These are phyloP conservation scores for Planoprotostelium fungivorum DNA, from an alignment of 78 protist species.

Conservation along the genomic window DNA sequence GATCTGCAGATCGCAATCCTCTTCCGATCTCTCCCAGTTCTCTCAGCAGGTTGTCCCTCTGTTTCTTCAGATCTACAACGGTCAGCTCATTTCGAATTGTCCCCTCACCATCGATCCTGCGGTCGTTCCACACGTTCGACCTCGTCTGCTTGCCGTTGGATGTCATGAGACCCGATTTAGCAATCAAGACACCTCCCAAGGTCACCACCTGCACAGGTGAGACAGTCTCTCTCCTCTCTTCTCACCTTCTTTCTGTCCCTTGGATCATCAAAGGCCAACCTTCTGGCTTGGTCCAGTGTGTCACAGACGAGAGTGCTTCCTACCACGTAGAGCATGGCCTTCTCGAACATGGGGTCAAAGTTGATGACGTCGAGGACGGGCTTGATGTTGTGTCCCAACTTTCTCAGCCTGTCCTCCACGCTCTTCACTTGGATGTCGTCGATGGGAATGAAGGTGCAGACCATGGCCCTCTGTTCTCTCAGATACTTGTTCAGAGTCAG, in stretches of 20 bases:
- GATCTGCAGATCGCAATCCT: background rate
- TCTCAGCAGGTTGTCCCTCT: constrained; percentile 10
- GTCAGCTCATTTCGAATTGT: background rate
- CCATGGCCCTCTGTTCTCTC: constrained; percentile 69
- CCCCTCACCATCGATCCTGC: constrained; percentile 9
- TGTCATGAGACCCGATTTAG: constrained; percentile 89
- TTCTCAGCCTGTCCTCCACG: constrained; percentile 53
- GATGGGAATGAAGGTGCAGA: constrained; percentile 88
- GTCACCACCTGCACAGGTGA: constrained; percentile 66
- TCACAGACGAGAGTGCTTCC: constrained; percentile 92
- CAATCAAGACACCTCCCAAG: constrained; percentile 84
- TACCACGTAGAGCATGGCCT: constrained; percentile 81
- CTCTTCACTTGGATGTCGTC: constrained; percentile 54
- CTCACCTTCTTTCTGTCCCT: background rate
- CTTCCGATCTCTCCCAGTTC: constrained; percentile 6
- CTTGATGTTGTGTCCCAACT: constrained; percentile 46
- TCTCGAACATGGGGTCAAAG: constrained; percentile 7
- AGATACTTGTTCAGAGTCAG: constrained; percentile 46
- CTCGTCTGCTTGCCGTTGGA: background rate
- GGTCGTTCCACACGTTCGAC: constrained; percentile 43
- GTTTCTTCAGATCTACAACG: constrained; percentile 22
- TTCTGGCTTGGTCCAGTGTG: constrained; percentile 71
- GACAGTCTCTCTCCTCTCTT: too few relatives aligned
- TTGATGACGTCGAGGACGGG: constrained; percentile 64
- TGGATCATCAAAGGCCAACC: constrained; percentile 42